A percentile compares a stretch with the other conserved stretches of the same genome.
Conservation (phyloP, 768 basidiomycete species). For the Sistotremastrum niveocremeum region DNA sequence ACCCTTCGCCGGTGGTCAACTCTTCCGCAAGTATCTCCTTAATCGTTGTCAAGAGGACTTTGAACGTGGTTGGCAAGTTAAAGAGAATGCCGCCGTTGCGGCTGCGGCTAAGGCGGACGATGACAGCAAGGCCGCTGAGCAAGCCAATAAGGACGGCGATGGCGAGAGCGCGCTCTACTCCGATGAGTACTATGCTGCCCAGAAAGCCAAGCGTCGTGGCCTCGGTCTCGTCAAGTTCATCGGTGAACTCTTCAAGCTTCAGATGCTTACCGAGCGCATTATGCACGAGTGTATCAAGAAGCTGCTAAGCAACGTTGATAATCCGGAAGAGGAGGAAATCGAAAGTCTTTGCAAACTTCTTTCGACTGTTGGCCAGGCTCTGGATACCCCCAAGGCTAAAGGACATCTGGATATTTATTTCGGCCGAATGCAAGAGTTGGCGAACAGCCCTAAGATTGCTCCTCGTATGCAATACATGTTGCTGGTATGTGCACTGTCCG, state of each 20-base stretch:
- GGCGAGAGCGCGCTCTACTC: constrained; percentile 75
- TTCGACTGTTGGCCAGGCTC: constrained; percentile 70
- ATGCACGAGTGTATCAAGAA: constrained; percentile 99
- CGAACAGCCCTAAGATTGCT: constrained; percentile 59
- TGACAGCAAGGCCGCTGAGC: constrained; percentile 66
- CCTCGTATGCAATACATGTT: constrained; percentile 94
- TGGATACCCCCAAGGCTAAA: constrained; percentile 72
- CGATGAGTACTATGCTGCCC: constrained; percentile 90
- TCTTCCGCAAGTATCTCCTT: constrained; percentile 94
- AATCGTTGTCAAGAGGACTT: constrained; percentile 98
- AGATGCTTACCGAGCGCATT: constrained; percentile 94
- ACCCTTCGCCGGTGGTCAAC: constrained; percentile 82
- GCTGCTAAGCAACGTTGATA: constrained; percentile 81
- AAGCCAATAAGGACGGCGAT: constrained; percentile 37
- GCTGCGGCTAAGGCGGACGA: constrained; percentile 77
- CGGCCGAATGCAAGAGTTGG: constrained; percentile 73
- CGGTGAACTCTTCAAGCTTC: constrained; percentile 96
- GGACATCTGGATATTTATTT: constrained; percentile 92
- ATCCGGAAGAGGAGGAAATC: constrained; percentile 96
- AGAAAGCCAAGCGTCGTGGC: constrained; percentile 95
- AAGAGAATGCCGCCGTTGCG: constrained; percentile 76
- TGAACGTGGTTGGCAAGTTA: constrained; percentile 86
- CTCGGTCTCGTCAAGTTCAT: constrained; percentile 97
- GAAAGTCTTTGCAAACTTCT: constrained; percentile 91
- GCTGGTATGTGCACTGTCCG: constrained; percentile 41